Conservation (phyloP, 169 alveolate genomes). For the Besnoitia besnoiti region DNA sequence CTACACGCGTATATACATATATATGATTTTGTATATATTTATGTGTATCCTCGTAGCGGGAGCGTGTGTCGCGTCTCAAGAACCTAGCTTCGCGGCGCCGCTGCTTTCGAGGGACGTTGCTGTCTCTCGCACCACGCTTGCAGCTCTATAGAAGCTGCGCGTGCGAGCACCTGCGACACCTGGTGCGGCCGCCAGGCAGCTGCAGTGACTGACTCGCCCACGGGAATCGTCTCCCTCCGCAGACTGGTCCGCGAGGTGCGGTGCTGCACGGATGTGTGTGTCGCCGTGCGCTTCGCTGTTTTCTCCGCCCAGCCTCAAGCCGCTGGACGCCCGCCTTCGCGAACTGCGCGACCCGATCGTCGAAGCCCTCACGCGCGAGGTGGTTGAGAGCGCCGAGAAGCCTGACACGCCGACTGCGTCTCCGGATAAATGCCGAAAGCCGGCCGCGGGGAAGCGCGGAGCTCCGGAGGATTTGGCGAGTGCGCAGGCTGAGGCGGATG, state of each 20-base stretch:
- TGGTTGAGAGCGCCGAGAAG: neutral
- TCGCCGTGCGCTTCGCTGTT: neutral
- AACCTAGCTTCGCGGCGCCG: no score
- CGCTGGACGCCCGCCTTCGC: neutral
- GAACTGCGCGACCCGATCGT: conserved; percentile 25
- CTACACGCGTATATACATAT: neutral
- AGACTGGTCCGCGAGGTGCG: no score
- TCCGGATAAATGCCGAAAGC: neutral
- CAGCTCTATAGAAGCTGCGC: no score
- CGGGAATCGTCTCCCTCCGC: no score
- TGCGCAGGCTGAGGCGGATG: neutral
- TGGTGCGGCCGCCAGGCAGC: no score
- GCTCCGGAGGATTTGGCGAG: neutral
- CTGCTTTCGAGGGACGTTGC: no score
- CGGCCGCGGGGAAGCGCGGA: neutral
- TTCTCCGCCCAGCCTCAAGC: neutral
- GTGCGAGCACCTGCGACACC: no score
- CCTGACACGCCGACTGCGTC: neutral
- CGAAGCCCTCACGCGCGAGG: neutral
- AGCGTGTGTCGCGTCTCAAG: no score
- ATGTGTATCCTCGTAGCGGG: no score
- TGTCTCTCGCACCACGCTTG: no score
- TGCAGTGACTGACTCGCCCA: no score
- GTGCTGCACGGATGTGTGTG: neutral
- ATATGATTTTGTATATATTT: no score